Evolutionary conservation across 768 basidiomycete genomes (phyloP), one percentile per base, ranked within the genome.

Genomic region (Multifurca ochricompacta): DNA sequence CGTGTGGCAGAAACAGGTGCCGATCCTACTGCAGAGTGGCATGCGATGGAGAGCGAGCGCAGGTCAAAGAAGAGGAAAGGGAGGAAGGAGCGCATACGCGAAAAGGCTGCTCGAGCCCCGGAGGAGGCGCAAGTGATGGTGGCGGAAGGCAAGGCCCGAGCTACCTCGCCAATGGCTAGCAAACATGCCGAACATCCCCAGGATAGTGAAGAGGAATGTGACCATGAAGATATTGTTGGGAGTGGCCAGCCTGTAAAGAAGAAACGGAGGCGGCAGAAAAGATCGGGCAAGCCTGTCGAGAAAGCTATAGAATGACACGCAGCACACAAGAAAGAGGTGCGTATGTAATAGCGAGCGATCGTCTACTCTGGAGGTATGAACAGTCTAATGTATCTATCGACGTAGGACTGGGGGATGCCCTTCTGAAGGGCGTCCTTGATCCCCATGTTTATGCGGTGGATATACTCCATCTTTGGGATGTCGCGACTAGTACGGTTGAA

Each of bases 21-120:
- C n/a, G 59, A 50, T 46, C 63, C 45, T 13, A 3, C 23, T 28
- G 28, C 21, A 50, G 56, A 30, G 48, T 60, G 48, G 37, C 59
- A 49, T 30, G 64, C 32, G 16, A 56, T 51, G 37, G 61, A 63
- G 8, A 62, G 56, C 48, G 60, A 62, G 41, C 69, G 66, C 59
- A 70, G 69, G 39, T 63, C 56, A 54, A 85, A 84, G 74, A 85
- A 81, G 69, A 67, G 85, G 62, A 83, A 74, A 62, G 83, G 83
- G 11, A 85, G 79, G 75, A 85, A 85, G 69, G 83, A 86, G 68
- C 73, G 83, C 32, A 69, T 77, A 71, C 78, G 72, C 59, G 59
- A 74, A 61, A 82, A 75, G 61, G 71, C 64, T 28, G 65, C 61
- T 27, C 68, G 40, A 30, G 65, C 41, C n/a, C 62, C 30, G 21